Evolutionary conservation across 129 eudicot species (phyloP), one percentile per base, ranked within the genome.

Genomic region (Cynara cardunculus): DNA sequence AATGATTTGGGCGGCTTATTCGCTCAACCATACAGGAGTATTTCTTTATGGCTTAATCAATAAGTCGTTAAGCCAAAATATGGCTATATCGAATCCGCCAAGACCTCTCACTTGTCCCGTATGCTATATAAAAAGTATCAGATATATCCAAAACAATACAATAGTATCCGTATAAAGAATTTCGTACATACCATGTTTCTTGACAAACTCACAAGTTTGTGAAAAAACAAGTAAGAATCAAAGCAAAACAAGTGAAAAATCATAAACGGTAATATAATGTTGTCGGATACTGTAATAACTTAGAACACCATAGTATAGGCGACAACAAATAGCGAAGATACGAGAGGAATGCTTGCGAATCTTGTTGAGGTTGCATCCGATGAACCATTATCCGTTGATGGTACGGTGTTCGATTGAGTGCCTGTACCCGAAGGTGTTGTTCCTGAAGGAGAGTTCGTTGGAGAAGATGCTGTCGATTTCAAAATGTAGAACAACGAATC

Each of bases 291-390:
- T 44, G 39, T 25, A 69, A 35, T 35, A 70, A 61, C 72, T 77
- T 71, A 83, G 69, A 83, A 77, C 10, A 5, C 12, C 19, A 24
- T 22, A 16, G 82, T 65, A 56, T 62, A 83, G 0, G 34, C 28
- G 35, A 73, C 73, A 71, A 77, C 59, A 26, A 83, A 69, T 41
- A 77, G 67, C 4, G 59, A 32, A 87, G 56, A 49, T 81, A 73
- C 76, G 24, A 83, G 66, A 83, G 87, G 78, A 88, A 76, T 77
- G 82, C 79, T 78, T 44, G 87, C 76, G 53, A 89, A 65, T 82
- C 76, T 89, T 77, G 62, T 82, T 34, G 90, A 69, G 82, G 86
- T 81, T 87, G 91, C 91, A 56, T 81, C 94, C 0, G 92, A 89
- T 82, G 92, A 80, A 76, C 90, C 90, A 35, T 69, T 83, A 34